Base-by-base conservation (phyloP, 805 yeast genomes). In the Yarrowia phangngaensis region DNA sequence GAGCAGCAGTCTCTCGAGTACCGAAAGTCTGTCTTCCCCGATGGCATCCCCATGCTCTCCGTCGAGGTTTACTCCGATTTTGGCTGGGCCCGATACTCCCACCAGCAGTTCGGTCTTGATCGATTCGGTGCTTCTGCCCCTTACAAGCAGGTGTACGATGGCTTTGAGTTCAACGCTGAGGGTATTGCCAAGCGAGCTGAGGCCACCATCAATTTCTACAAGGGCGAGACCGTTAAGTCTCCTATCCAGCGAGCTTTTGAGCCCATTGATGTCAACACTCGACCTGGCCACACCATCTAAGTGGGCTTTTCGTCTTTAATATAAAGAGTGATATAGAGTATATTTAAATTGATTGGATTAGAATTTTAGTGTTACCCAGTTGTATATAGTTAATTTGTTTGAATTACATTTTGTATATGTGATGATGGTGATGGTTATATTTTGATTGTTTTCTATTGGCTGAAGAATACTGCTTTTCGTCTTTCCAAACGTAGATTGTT, bases 101-200 rank as follows among this genome's bases (percentile, higher is more conserved):
- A 92, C 73, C 94, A 84, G 75, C 95, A 88, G 70, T 86, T 90
- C 63, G 96, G 97, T 71, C 75, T 92, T 64, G 80, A 87, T 79
- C 80, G 86, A 73, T 92, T 92, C 66, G 98, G 98, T 78, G 92
- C 89, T 54, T 88, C 97, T 53, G 98, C 95, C 67, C 84, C 85
- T 68, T 92, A 82, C 64, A 69, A 71, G 52, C 86, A 84, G 55
- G 76, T 90, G 54, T 92, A 80, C 82, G 78, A 85, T 70, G 72
- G 64, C 73, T 85, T 90, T 60, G 95, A 78, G 58, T 92, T 92
- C 76, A 88, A 95, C 51, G 82, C 90, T 55, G 96, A 86, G 67
- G 96, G 95, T 58, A 74, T 92, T 68, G 90, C 94, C 61, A 73
- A 78, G 62, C 86, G 89, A 71, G 97, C 88, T 57, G 70, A 72